Base-by-base conservation (phyloP, 1,284 basidiomycete genomes). In the Singerocomus inundabilis region DNA sequence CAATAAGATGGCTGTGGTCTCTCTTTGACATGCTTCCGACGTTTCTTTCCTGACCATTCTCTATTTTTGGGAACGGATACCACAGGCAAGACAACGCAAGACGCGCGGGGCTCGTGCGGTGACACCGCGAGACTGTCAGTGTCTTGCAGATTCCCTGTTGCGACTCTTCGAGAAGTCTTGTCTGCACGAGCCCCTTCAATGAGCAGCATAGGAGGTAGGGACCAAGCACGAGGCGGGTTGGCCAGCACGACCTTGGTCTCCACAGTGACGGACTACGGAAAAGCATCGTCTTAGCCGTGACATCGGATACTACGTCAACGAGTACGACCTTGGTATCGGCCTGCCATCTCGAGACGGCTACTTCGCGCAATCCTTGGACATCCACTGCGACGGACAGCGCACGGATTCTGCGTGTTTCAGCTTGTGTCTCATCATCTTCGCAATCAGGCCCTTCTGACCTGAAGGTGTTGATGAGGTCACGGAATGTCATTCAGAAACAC, bases 381-480 rank as follows among this genome's bases (percentile, higher is more conserved):
- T 75, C 71, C n/a, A 78, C 64, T 3, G 77, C 70, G 21, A 62
- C 65, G 5, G 64, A 63, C 45, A 66, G 45, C 2, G 78, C 70
- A 24, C 60, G 68, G 45, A 57, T 57, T 52, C 59, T 62, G 43
- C 78, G 73, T 46, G 67, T 58, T 42, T 66, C 54, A 24, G 78
- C 78, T 55, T 71, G 66, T 12, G 30, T 51, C 42, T 67, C 59
- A 41, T 59, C 68, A 50, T 80, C 79, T 54, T 81, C 79, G 12
- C 53, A 67, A 30, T 73, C 71, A 1, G 78, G 79, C 46, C 72
- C 74, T 42, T 66, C 67, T 21, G 70, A 70, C 53, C 78, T 79
- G 33, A 30, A 4, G 28, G 37, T 4, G n/a, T 7, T 25, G 13
- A 54, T n/a, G 21, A 15, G n/a, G 21, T 15, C 8, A 6, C 42